Evolutionary conservation across 805 yeast species (phyloP), one percentile per base, ranked within the genome.

Genomic region (Candida broadrunensis): DNA sequence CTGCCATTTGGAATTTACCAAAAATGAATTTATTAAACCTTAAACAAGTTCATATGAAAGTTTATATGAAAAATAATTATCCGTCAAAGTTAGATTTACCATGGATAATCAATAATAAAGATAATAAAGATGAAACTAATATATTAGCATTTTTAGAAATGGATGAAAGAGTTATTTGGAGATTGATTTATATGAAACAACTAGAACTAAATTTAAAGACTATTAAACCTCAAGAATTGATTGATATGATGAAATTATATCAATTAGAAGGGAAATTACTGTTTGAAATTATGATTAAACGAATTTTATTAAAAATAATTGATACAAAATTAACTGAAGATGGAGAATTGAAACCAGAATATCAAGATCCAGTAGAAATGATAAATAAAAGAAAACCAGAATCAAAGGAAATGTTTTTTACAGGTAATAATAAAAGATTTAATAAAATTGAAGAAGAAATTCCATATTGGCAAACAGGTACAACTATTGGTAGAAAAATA

Each of bases 261-360:
- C 35, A 38, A 26, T 4, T 24, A 12, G 41, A 38, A 16, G 41
- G 41, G 4, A 4, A 5, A 17, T 9, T 32, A 25, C 20, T 20
- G 9, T 38, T 38, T 18, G 33, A 38, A 23, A n/a, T 33, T 17
- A 17, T 38, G 17, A 12, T 33, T 3, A 32, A 33, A 26, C 14
- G 34, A 23, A 25, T 38, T 14, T 32, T 38, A 21, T 24, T 38
- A 14, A 32, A 38, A 19, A 32, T 29, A 15, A 18, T 32, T 15
- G 33, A 21, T n/a, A 35, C 16, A 13, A 23, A 35, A 29, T 15
- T 29, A 16, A 16, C 36, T 26, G 36, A 38, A 24, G 33, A 33
- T n/a, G 36, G 19, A 11, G 13, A 32, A 32, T 24, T 29, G n/a
- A 32, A 19, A 17, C 8, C 4, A 5, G 30, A 32, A 32, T 18